Evolutionary conservation across 1,139 yeast species (phyloP).

Genomic region (Taphrina deformans): DNA sequence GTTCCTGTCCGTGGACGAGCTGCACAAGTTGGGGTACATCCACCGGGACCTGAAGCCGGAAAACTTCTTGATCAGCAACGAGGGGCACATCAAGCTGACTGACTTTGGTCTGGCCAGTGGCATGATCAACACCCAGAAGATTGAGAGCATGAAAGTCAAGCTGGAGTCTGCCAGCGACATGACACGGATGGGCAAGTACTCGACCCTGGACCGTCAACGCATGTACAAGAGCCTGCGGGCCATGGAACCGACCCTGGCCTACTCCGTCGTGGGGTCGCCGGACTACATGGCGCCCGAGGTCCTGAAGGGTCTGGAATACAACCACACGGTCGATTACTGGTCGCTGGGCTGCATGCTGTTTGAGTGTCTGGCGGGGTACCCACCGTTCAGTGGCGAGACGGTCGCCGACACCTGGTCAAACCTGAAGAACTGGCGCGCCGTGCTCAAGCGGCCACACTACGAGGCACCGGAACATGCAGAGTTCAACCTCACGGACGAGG

Average conservation of each 20-base stretch:
- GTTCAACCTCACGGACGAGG: constrained; percentile 59
- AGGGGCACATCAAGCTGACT: constrained; percentile 93
- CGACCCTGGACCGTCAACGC: constrained; percentile 36
- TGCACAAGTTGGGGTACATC: constrained; percentile 92
- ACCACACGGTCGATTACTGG: constrained; percentile 98
- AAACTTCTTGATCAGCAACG: constrained; percentile 87
- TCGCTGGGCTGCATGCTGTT: constrained; percentile 93
- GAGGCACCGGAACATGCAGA: constrained; percentile 35
- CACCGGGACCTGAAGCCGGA: constrained; percentile 98
- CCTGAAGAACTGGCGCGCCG: constrained; percentile 87
- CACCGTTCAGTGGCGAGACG: constrained; percentile 92
- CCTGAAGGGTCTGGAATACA: constrained; percentile 87
- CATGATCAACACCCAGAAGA: constrained; percentile 85
- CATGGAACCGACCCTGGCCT: constrained; percentile 73
- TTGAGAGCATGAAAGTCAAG: constrained; percentile 82
- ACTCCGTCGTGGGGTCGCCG: constrained; percentile 96
- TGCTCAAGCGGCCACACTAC: constrained; percentile 80
- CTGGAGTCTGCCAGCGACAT: constrained; percentile 66
- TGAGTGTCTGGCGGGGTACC: constrained; percentile 90
- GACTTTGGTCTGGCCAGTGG: constrained; percentile 99
- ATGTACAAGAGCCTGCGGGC: constrained; percentile 66
- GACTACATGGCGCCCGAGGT: constrained; percentile 99
- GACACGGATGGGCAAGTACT: constrained; percentile 54
- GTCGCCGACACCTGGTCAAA: constrained; percentile 95
- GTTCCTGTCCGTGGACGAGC: constrained; percentile 90